Evolutionary conservation across 2,329 filamentous ascomycete genomes (phyloP).

Genomic region (Escovopsis sp.): DNA sequence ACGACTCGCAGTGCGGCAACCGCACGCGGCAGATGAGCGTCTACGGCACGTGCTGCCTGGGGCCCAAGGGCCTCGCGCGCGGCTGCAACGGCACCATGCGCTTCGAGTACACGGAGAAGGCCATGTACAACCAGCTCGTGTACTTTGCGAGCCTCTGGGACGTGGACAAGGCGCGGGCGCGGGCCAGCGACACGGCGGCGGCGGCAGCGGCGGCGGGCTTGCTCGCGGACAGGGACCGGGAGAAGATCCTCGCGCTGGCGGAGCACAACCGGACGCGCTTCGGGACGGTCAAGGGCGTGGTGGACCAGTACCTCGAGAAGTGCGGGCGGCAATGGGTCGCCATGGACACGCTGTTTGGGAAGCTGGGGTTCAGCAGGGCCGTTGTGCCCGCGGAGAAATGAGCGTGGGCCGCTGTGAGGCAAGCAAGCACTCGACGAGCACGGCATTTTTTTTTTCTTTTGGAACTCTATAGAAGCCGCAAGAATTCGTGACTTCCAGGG

Average conservation of each 20-base stretch:
- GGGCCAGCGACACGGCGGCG: conserved; percentile 32
- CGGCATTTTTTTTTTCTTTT: too few species aligned
- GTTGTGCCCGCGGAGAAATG: conserved; percentile 2
- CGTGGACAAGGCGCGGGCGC: conserved; percentile 60
- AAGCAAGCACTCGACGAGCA: too few species aligned
- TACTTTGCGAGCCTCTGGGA: conserved; percentile 81
- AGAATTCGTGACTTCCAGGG: too few species aligned
- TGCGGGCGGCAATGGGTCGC: conserved; percentile 86
- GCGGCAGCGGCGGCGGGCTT: conserved; percentile 18
- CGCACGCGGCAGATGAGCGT: conserved; percentile 87
- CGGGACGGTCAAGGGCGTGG: conserved; percentile 56
- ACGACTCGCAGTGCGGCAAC: conserved; percentile 74
- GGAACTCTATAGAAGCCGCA: too few species aligned
- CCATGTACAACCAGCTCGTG: conserved; percentile 85
- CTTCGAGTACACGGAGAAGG: conserved; percentile 78
- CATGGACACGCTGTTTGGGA: conserved; percentile 77
- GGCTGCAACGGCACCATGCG: conserved; percentile 80
- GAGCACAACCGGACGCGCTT: conserved; percentile 76
- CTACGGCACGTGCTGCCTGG: conserved; percentile 79
- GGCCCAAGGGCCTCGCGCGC: conserved; percentile 67
- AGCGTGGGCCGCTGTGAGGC: neutral
- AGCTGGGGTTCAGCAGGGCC: conserved; percentile 38
- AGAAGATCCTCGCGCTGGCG: conserved; percentile 55
- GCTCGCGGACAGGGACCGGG: conserved; percentile 37
- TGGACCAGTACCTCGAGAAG: conserved; percentile 75